A percentile compares a stretch with the other conserved stretches of the same genome.
Conservation (phyloP, 257 asterid genomes). For the Capsicum rhomboideum region DNA sequence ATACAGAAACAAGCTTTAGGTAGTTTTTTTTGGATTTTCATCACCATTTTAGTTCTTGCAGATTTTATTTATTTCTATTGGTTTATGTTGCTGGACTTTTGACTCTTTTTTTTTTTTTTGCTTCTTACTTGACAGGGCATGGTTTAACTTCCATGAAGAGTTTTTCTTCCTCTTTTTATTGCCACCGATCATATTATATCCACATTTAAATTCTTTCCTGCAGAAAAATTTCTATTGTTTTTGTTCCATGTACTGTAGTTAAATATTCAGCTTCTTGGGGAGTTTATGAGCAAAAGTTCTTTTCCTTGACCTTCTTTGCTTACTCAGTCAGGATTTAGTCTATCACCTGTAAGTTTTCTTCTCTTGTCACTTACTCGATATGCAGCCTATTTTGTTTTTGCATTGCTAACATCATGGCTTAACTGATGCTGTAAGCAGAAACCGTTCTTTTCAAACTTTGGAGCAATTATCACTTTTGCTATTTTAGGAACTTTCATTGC, state of each 20-base stretch:
- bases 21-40: conserved; percentile 7
- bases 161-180: conserved; percentile 91
- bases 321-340: conserved; percentile 95
- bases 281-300: conserved; percentile 10
- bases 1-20: conserved; percentile 88
- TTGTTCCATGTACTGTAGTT: neutral
- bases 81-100: neutral
- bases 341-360: conserved; percentile 75
- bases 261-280: neutral
- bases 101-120: neutral
- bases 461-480: conserved; percentile 90
- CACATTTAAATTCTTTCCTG: conserved; percentile 20
- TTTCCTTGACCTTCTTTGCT: conserved; percentile 58
- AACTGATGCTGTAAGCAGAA: conserved; percentile 52
- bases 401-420: neutral
- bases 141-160: conserved; percentile 99
- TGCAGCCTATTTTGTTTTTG: neutral
- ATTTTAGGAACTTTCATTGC: conserved; percentile 85
- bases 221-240: conserved; percentile 2
- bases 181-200: conserved; percentile 99
- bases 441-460: conserved; percentile 97
- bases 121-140: conserved; percentile 54
- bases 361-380: neutral
- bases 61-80: neutral
- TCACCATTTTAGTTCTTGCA: neutral